phyloP scores from a whole-genome alignment of 2,329 filamentous ascomycete species.

The Aspergillus transmontanensis region DNA sequence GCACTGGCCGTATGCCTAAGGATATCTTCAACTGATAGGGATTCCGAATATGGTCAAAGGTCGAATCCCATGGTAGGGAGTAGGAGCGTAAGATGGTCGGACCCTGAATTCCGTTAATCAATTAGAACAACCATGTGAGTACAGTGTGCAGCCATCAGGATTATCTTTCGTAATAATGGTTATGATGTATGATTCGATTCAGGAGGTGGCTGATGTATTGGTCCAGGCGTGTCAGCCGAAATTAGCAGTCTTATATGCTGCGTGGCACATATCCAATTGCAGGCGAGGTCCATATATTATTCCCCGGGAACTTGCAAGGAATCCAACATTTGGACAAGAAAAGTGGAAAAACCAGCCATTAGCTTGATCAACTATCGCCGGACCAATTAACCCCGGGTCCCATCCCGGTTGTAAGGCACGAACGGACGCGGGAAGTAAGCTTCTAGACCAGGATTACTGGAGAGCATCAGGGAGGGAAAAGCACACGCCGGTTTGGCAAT shows the following conservation, averaged over 20 bases:
- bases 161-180: background rate
- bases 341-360: conserved; percentile 9
- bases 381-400: conserved; percentile 11
- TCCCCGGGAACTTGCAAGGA: conserved; percentile 2
- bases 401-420: conserved; percentile 10
- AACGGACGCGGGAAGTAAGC: background rate
- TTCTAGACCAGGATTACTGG: conserved; percentile 20
- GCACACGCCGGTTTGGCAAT: conserved; percentile 30
- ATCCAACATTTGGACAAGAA: conserved; percentile 8
- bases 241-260: conserved; percentile 9
- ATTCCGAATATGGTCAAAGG: background rate
- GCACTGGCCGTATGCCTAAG: background rate
- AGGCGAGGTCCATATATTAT: conserved; percentile 5
- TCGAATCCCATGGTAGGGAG: background rate
- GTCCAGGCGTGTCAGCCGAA: conserved; percentile 12
- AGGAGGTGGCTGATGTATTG: conserved; percentile 25
- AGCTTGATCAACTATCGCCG: conserved; percentile 12
- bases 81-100: background rate
- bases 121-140: background rate
- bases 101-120: background rate
- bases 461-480: conserved; percentile 12
- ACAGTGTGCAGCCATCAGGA: background rate
- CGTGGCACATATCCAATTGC: conserved; percentile 7
- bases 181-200: conserved; percentile 12
- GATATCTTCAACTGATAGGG: background rate